Percentiles rank a stretch among this genome's conserved stretches.
Conservation (phyloP, 805 yeast species). For the Hanseniaspora lindneri region DNA sequence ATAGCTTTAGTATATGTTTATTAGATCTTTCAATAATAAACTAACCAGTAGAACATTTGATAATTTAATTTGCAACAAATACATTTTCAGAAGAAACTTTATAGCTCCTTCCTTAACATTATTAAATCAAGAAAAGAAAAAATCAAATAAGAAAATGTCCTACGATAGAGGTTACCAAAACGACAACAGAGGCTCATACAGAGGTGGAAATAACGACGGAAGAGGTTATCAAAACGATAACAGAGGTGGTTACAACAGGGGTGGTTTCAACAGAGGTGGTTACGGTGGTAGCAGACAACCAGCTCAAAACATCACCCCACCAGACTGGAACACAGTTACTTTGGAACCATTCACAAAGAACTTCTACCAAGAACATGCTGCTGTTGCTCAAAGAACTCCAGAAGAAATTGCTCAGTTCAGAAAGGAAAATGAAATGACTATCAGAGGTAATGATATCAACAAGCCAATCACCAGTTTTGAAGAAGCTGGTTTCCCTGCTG, state of each 20-base stretch:
- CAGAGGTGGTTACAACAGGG: conserved; percentile 25
- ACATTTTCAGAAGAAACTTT: neutral
- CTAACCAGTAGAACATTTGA: conserved; percentile 12
- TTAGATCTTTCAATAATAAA: conserved; percentile 1
- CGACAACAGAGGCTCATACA: conserved; percentile 33
- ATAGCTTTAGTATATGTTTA: neutral
- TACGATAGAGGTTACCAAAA: conserved; percentile 31
- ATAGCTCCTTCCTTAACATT: neutral
- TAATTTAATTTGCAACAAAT: neutral
- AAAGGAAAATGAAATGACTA: conserved; percentile 72
- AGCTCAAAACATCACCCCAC: conserved; percentile 36
- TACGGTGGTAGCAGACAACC: conserved; percentile 32
- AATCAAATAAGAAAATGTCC: conserved; percentile 26
- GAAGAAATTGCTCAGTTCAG: conserved; percentile 67
- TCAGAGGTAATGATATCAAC: conserved; percentile 75
- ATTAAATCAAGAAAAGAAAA: neutral
- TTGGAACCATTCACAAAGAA: conserved; percentile 90
- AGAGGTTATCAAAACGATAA: conserved; percentile 30
- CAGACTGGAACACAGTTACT: conserved; percentile 58
- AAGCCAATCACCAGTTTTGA: conserved; percentile 87
- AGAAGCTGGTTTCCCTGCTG: conserved; percentile 96
- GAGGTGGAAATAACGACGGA: conserved; percentile 20
- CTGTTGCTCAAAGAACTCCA: conserved; percentile 62
- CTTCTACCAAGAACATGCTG: conserved; percentile 77
- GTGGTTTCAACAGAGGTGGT: conserved; percentile 33